These are phyloP conservation scores for Strobilomyces dryophilus DNA, from an alignment of 768 basidiomycete genomes.

Conservation along the genomic window DNA sequence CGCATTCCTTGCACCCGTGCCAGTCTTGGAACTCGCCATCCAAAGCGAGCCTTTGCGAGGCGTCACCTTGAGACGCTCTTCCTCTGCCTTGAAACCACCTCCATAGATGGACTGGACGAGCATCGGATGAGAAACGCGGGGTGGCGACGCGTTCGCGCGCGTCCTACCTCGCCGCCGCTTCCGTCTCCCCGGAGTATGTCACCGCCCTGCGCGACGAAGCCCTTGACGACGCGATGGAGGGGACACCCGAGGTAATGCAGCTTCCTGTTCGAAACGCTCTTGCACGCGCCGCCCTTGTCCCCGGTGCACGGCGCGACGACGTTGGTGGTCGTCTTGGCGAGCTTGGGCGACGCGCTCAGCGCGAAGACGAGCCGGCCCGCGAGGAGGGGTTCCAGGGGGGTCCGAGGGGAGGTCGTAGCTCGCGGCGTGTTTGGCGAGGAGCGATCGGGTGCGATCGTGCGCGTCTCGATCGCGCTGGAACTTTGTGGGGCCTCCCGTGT, in stretches of 20 bases:
- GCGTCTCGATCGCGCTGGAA: conserved; percentile 23
- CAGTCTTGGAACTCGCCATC: conserved; percentile 45
- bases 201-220: conserved; percentile 51
- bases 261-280: conserved; percentile 42
- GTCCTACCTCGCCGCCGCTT: conserved; percentile 47
- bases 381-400: conserved; percentile 35
- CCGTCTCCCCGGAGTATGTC: conserved; percentile 52
- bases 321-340: conserved; percentile 46
- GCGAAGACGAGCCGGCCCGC: conserved; percentile 41
- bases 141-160: not conserved
- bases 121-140: conserved; percentile 5
- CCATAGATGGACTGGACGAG: conserved; percentile 41
- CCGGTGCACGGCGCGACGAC: conserved; percentile 46
- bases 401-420: conserved; percentile 41
- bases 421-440: conserved; percentile 33
- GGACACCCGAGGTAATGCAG: conserved; percentile 41
- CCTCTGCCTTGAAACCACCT: conserved; percentile 48
- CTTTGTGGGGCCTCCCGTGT: conserved; percentile 34
- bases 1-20: conserved; percentile 43
- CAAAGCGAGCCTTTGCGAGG: conserved; percentile 42
- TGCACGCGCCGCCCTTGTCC: conserved; percentile 40
- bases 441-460: conserved; percentile 33
- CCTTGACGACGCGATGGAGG: conserved; percentile 45
- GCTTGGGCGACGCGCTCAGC: conserved; percentile 34
- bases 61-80: conserved; percentile 42